Evolutionary conservation across 305 asterid species (phyloP), one percentile per base, ranked within the genome.

Genomic region (Caryopteris hybrid): DNA sequence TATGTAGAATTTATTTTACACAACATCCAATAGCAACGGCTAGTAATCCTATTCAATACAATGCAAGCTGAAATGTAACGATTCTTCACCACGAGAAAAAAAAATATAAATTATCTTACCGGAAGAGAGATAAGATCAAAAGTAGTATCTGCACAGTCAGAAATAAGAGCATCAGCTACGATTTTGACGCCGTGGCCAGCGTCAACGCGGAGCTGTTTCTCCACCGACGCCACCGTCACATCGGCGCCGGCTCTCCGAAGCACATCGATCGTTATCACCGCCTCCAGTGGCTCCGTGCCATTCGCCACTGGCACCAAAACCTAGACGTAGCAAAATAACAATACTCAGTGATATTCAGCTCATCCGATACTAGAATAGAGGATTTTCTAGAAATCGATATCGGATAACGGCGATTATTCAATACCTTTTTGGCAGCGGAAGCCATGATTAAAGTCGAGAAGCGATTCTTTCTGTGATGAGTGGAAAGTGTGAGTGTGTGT

Each of bases 251-350:
- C 96, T 82, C 99, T 78, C 50, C 92, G 78, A 33, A 93, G 79
- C 53, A 91, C 81, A 81, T 93, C 99, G 11, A 91, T 83, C 54
- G 87, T 85, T 14, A 88, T 76, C 75, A 88, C 89, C 74, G 97
- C 97, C 83, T 93, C 97, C 82, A 91, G 72, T 46, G 99, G 95
- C 88, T 93, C 99, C 42, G 95, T 80, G 21, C 99, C 99, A 54
- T 88, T 87, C 39, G 96, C 99, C 75, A 93, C 86, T 73, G 99
- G 97, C 61, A 93, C 91, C 95, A 93, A 86, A 64, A 93, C 97
- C 99, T 93, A 71, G 42, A 74, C 55, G 56, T 57, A 20, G 60
- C 42, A 68, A 66, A 69, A 61, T 2, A 13, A 42, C 25, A 7
- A 27, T 17, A 58, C 41, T 36, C 47, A 53, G 33, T 5, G 21